Evolutionary conservation across 345 rosid species (phyloP).

Genomic region (Eutrema japonicum): DNA sequence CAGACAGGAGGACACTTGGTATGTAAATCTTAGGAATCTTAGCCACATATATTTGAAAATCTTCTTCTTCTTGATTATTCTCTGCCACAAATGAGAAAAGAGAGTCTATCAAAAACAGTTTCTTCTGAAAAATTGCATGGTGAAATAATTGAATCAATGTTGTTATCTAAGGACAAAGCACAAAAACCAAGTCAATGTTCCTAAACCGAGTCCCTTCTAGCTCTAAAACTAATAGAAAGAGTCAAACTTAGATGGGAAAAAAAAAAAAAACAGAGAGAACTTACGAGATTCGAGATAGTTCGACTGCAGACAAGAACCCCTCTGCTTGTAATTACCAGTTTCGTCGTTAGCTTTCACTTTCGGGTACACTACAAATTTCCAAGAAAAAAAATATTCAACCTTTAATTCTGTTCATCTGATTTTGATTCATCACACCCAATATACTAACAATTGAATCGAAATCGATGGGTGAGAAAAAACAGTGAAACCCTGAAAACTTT

Average conservation of each 20-base stretch:
- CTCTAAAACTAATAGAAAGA: neutral
- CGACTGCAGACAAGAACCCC: conserved; percentile 34
- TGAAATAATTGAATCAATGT: neutral
- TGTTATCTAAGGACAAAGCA: neutral
- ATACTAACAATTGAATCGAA: neutral
- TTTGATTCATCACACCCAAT: neutral
- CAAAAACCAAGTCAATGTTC: conserved; percentile 10
- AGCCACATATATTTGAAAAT: conserved; percentile 31
- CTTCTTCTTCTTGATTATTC: conserved; percentile 36
- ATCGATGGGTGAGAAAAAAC: neutral
- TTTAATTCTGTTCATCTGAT: neutral
- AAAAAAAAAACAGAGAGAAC: neutral
- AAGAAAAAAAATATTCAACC: conserved; percentile 7
- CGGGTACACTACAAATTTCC: conserved; percentile 40
- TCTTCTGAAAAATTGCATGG: neutral
- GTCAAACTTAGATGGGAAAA: neutral
- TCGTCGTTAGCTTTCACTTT: conserved; percentile 23
- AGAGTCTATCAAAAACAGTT: neutral
- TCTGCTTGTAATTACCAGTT: neutral
- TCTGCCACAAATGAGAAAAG: conserved; percentile 21
- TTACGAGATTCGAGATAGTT: conserved; percentile 31
- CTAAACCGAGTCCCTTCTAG: neutral
- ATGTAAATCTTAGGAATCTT: conserved; percentile 43
- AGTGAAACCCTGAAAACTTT: neutral
- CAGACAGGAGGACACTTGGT: conserved; percentile 34